These are phyloP conservation scores for Nicotiana sylvestris DNA, from an alignment of 257 asterid species.

Conservation along the genomic window DNA sequence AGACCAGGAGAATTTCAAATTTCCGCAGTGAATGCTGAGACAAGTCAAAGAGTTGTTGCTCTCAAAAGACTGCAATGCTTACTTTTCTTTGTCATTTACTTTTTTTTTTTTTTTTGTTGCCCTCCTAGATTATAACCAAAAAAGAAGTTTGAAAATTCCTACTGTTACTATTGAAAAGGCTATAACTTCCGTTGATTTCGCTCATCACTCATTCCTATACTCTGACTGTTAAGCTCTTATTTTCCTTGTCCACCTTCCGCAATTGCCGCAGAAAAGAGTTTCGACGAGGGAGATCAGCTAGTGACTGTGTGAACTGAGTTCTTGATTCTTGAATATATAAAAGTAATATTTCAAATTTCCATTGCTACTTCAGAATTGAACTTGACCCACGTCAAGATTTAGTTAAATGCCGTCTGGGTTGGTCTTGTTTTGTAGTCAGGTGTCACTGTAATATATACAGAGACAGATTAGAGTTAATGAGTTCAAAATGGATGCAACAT, in stretches of 20 bases:
- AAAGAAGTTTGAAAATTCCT: not conserved
- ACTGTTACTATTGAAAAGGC: not conserved
- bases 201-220: constrained; percentile 16
- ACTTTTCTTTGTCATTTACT: constrained; percentile 7
- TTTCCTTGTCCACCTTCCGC: constrained; percentile 32
- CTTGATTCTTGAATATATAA: constrained; percentile 12
- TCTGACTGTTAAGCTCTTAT: constrained; percentile 17
- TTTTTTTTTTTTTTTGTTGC: no score
- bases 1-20: not conserved
- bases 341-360: constrained; percentile 14
- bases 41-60: not conserved
- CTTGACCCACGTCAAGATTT: constrained; percentile 46
- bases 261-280: constrained; percentile 42
- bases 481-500: constrained; percentile 5
- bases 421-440: constrained; percentile 20
- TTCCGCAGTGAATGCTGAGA: not conserved
- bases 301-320: constrained; percentile 12
- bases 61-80: constrained; percentile 31
- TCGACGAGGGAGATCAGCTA: constrained; percentile 6
- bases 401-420: constrained; percentile 34
- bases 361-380: constrained; percentile 13
- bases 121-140: not conserved
- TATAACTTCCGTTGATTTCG: constrained; percentile 58
- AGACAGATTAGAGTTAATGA: constrained; percentile 11
- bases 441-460: not conserved